phyloP scores from a whole-genome alignment of 495 filamentous ascomycete genomes.

The Aspergillus incahuasiensis region DNA sequence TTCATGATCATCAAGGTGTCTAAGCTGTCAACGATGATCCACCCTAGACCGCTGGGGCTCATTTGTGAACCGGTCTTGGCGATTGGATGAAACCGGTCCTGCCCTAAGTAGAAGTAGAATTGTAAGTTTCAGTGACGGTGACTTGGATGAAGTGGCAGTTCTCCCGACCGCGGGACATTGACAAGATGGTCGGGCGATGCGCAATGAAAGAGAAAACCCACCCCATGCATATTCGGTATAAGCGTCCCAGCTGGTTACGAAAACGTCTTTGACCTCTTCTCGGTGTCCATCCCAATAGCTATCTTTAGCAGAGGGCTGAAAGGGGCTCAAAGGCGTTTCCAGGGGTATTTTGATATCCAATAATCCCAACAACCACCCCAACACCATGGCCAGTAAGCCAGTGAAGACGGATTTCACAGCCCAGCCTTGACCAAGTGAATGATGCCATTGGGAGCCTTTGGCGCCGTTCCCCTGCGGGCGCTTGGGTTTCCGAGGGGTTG shows the following conservation, averaged over 20 bases:
- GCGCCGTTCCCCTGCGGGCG: too few species aligned
- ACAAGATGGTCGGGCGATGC: too few species aligned
- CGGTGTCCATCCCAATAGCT: slow-evolving; percentile 66
- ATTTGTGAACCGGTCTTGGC: slow-evolving; percentile 75
- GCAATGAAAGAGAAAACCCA: slow-evolving; percentile 30
- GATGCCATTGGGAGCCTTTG: too few species aligned
- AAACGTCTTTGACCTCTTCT: slow-evolving; percentile 80
- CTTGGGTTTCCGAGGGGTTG: too few species aligned
- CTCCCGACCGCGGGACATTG: too few species aligned
- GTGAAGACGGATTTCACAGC: too few species aligned
- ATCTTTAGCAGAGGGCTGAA: slow-evolving; percentile 11
- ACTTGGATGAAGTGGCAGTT: too few species aligned
- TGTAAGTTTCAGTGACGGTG: background rate
- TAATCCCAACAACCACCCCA: too few species aligned
- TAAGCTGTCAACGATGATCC: slow-evolving; percentile 94
- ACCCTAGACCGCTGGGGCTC: slow-evolving; percentile 70
- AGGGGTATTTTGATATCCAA: too few species aligned
- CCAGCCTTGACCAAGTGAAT: too few species aligned
- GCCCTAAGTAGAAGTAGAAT: slow-evolving; percentile 51
- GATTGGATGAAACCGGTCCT: slow-evolving; percentile 81
- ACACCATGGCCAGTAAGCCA: too few species aligned
- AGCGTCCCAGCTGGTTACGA: slow-evolving; percentile 81
- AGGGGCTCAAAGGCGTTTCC: too few species aligned
- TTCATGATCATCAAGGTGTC: slow-evolving; percentile 99
- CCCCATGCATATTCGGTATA: slow-evolving; percentile 95